A percentile compares a stretch with the other conserved stretches of the same genome.
Conservation (phyloP, 2,329 filamentous ascomycete genomes). For the Elsinoe ampelina region DNA sequence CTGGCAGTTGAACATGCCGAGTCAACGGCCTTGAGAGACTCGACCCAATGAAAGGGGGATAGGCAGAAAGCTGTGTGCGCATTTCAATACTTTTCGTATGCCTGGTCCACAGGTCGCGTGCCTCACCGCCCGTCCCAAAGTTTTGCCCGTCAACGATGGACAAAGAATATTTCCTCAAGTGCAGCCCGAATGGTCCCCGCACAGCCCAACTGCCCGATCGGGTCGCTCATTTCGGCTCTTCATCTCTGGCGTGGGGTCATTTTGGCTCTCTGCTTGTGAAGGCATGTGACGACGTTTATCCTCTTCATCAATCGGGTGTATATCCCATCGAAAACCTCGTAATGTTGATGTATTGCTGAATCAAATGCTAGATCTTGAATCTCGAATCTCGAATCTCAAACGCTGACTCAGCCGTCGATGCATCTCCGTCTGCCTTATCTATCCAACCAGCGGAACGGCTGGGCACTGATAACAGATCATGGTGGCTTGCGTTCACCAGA, state of each 20-base stretch:
- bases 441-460: background rate
- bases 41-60: background rate
- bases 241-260: background rate
- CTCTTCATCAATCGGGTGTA: background rate
- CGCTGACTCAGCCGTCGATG: background rate
- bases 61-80: too few species aligned
- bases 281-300: background rate
- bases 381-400: background rate
- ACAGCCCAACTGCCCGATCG: constrained; percentile 10
- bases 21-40: background rate
- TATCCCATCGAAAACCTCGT: background rate
- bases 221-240: constrained; percentile 3
- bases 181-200: background rate
- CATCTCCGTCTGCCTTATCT: constrained; percentile 1
- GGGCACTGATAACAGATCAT: constrained; percentile 8
- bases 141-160: background rate
- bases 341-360: background rate
- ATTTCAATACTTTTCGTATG: background rate
- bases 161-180: background rate
- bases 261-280: background rate
- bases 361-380: background rate
- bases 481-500: background rate
- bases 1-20: constrained; percentile 3
- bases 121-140: background rate
- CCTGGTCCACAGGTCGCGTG: constrained; percentile 1